These are phyloP conservation scores for Fusarium nodosum DNA, from an alignment of 2,329 filamentous ascomycete species.

Conservation along the genomic window DNA sequence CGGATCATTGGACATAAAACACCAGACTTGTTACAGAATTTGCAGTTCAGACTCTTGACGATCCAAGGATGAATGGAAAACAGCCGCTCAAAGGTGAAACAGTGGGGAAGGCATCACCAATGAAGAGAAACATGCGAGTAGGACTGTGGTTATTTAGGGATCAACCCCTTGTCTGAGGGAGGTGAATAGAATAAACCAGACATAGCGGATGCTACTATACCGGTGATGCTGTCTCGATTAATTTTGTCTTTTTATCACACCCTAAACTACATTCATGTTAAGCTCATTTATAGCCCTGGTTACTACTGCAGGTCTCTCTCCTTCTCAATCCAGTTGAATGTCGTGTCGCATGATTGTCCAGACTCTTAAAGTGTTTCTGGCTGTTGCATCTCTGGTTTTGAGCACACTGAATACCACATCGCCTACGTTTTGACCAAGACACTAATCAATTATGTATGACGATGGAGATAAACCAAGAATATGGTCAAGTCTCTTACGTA, in stretches of 20 bases:
- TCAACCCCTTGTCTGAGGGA: constrained; percentile 28
- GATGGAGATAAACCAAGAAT: constrained; percentile 8
- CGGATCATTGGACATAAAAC: constrained; percentile 31
- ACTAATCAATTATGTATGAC: constrained; percentile 16
- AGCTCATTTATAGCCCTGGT: constrained; percentile 27
- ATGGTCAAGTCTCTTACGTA: constrained; percentile 29
- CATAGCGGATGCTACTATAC: not conserved
- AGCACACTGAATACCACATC: constrained; percentile 4
- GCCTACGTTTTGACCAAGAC: constrained; percentile 6
- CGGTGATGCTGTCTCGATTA: not conserved
- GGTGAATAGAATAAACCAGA: constrained; percentile 7
- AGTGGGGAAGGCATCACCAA: constrained; percentile 38
- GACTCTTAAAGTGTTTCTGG: constrained; percentile 29
- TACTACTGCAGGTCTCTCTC: constrained; percentile 17
- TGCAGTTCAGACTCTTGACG: constrained; percentile 17
- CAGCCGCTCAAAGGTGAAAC: constrained; percentile 37
- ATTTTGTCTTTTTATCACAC: constrained; percentile 4
- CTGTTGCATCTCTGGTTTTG: constrained; percentile 40
- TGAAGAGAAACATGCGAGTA: constrained; percentile 12
- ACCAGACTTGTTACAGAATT: constrained; percentile 38
- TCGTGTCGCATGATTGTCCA: constrained; percentile 39
- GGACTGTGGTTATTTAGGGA: constrained; percentile 36
- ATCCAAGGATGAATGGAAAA: constrained; percentile 24
- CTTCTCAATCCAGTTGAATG: constrained; percentile 29
- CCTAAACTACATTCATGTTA: constrained; percentile 18